Conservation (phyloP, 2,329 filamentous ascomycete species). For the Thielaviopsis euricoi region DNA sequence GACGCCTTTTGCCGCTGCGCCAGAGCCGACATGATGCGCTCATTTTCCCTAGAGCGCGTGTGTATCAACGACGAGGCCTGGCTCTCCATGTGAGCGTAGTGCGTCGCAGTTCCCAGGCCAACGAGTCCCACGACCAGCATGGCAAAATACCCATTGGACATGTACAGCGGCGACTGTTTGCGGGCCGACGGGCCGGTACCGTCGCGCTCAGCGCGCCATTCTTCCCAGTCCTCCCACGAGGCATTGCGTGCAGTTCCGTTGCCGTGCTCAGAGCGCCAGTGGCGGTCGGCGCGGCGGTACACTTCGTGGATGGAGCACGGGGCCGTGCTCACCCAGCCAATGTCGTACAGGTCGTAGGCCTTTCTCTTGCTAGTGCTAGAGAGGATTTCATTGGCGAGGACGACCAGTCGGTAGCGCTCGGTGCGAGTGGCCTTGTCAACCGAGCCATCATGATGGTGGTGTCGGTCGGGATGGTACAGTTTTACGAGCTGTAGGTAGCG, state of each 20-base stretch:
- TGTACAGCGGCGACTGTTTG: conserved; percentile 41
- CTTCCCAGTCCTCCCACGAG: conserved; percentile 97
- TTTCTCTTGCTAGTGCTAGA: conserved; percentile 62
- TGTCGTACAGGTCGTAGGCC: conserved; percentile 67
- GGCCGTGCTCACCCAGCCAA: conserved; percentile 59
- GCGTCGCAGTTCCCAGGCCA: conserved; percentile 48
- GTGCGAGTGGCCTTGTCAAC: conserved; percentile 31
- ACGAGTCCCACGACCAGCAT: conserved; percentile 53
- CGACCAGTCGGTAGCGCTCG: conserved; percentile 80
- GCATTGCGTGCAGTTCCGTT: conserved; percentile 50
- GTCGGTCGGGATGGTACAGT: conserved; percentile 79
- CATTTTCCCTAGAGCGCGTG: conserved; percentile 46
- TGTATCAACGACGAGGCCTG: conserved; percentile 47
- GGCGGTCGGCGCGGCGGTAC: conserved; percentile 25
- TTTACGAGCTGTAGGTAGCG: conserved; percentile 87
- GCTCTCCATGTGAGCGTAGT: conserved; percentile 52
- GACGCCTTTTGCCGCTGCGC: conserved; percentile 31
- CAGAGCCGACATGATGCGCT: conserved; percentile 35
- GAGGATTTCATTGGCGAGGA: conserved; percentile 77
- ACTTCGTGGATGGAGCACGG: conserved; percentile 26
- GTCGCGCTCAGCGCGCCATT: conserved; percentile 46
- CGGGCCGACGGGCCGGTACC: conserved; percentile 16
- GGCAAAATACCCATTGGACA: conserved; percentile 67
- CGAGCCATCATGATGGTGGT: conserved; percentile 17
- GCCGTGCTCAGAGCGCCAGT: conserved; percentile 28